Conservation (phyloP, 345 rosid species). For the Jatropha curcas region DNA sequence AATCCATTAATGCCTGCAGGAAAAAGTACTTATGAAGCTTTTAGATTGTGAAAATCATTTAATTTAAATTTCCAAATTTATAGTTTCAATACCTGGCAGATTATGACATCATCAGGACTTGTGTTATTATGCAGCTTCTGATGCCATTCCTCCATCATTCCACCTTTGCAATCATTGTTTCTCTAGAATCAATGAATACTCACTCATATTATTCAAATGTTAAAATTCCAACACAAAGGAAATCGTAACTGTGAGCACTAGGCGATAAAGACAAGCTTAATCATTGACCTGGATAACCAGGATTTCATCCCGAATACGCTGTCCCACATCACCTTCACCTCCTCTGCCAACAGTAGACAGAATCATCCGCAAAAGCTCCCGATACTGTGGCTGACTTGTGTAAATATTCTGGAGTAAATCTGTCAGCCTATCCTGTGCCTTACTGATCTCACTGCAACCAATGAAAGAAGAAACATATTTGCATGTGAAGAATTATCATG, state of each 20-base stretch:
- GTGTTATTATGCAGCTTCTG: constrained; percentile 99
- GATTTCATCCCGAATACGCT: constrained; percentile 96
- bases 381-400: constrained; percentile 53
- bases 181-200: constrained; percentile 52
- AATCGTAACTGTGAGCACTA: constrained; percentile 12
- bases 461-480: not conserved
- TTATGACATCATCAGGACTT: constrained; percentile 96
- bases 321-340: constrained; percentile 99
- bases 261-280: constrained; percentile 21
- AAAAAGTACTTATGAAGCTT: constrained; percentile 19
- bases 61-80: constrained; percentile 19
- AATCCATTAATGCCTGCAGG: constrained; percentile 87
- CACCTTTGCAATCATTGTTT: constrained; percentile 93
- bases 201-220: constrained; percentile 1
- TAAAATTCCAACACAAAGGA: constrained; percentile 14
- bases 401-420: constrained; percentile 68
- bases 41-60: not conserved
- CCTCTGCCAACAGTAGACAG: constrained; percentile 98
- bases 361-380: constrained; percentile 82
- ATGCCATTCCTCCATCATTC: constrained; percentile 99
- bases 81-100: constrained; percentile 75
- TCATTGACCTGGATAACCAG: constrained; percentile 85
- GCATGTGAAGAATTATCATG: not conserved
- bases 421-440: constrained; percentile 96
- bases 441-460: constrained; percentile 84